phyloP scores from a whole-genome alignment of 208 protist genomes.

The Trypanosoma caninum region DNA sequence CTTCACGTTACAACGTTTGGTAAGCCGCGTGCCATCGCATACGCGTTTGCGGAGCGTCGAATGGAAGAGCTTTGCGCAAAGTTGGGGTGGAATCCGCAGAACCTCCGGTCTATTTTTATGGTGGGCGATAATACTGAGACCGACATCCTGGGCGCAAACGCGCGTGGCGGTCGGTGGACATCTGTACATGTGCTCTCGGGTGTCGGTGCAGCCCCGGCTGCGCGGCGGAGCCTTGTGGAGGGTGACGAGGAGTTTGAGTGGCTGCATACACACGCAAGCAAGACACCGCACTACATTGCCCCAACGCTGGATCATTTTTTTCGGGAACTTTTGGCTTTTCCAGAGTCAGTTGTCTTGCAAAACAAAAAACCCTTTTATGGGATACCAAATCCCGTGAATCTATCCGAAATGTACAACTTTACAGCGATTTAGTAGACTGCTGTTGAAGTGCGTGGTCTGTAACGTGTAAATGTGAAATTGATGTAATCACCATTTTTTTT shows the following conservation, averaged over 20 bases:
- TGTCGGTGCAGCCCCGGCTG: constrained; percentile 53
- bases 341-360: constrained; percentile 57
- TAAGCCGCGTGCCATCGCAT: constrained; percentile 83
- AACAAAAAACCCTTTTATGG: constrained; percentile 64
- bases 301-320: constrained; percentile 89
- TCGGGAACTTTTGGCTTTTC: constrained; percentile 77
- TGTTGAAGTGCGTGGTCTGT: too few relatives aligned
- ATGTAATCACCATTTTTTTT: too few relatives aligned
- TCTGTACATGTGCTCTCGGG: constrained; percentile 83
- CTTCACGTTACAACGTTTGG: constrained; percentile 73
- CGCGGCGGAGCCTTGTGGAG: constrained; percentile 48
- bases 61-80: constrained; percentile 30
- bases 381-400: constrained; percentile 73
- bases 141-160: constrained; percentile 84
- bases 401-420: constrained; percentile 66
- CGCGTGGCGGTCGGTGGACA: constrained; percentile 57
- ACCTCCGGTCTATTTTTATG: constrained; percentile 76
- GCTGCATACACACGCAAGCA: constrained; percentile 49
- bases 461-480: too few relatives aligned
- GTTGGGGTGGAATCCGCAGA: constrained; percentile 60
- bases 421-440: background rate
- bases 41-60: constrained; percentile 66
- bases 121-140: constrained; percentile 86
- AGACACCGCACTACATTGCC: constrained; percentile 79
- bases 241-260: constrained; percentile 70